Percentiles rank a stretch among this genome's conserved stretches.
phyloP scores from a whole-genome alignment of 2,329 filamentous ascomycete species.

The Aspergillus latus region DNA sequence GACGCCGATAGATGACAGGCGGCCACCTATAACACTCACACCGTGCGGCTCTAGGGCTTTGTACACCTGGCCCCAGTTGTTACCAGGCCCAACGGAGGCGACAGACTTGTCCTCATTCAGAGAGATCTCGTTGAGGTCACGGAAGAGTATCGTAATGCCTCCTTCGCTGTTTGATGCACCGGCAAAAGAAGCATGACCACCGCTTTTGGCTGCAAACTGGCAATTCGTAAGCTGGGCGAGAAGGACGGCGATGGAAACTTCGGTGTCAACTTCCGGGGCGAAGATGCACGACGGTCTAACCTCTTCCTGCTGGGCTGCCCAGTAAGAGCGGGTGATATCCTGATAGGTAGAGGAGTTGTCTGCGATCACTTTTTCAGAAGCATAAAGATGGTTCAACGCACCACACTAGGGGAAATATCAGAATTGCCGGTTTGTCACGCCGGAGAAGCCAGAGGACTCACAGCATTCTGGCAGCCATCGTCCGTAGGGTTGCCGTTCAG shows the following conservation, averaged over 20 bases:
- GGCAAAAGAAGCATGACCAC: slow-evolving; percentile 59
- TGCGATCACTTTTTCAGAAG: slow-evolving; percentile 16
- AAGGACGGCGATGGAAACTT: slow-evolving; percentile 35
- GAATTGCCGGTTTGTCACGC: not conserved
- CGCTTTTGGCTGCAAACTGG: slow-evolving; percentile 57
- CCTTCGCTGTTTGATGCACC: slow-evolving; percentile 53
- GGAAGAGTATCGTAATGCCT: slow-evolving; percentile 38
- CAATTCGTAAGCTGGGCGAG: slow-evolving; percentile 34
- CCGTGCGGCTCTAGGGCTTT: slow-evolving; percentile 30
- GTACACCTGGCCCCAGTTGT: slow-evolving; percentile 38
- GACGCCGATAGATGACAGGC: slow-evolving; percentile 26
- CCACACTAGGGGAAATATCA: slow-evolving; percentile 13
- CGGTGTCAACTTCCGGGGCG: slow-evolving; percentile 27
- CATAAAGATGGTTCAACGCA: slow-evolving; percentile 18
- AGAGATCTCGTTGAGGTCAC: slow-evolving; percentile 29
- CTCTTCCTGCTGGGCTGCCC: slow-evolving; percentile 39
- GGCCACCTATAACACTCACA: slow-evolving; percentile 37
- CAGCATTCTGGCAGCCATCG: not conserved
- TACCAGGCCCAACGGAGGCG: slow-evolving; percentile 35
- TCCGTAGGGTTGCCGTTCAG: not conserved
- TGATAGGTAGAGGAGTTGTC: slow-evolving; percentile 21
- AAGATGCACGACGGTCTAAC: slow-evolving; percentile 38
- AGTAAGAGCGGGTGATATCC: slow-evolving; percentile 30
- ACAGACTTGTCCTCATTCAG: slow-evolving; percentile 30
- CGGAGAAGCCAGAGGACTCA: not conserved